A percentile compares a stretch with the other conserved stretches of the same genome.
Evolutionary conservation across 139 green algal species (phyloP).

Genomic region (Tetradesmus obliquus): DNA sequence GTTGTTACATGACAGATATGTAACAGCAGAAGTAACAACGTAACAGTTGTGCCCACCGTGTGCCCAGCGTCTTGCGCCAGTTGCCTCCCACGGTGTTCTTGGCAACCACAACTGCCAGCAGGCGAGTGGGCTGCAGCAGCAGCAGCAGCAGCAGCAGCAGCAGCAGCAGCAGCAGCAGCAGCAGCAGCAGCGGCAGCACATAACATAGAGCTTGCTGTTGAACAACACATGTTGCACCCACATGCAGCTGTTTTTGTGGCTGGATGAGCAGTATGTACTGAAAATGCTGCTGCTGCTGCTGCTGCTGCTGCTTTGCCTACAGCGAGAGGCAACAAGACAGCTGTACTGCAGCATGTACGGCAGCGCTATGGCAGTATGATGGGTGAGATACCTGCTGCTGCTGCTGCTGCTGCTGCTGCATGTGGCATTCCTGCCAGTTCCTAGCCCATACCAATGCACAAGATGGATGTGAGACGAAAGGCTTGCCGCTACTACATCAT

Average conservation of each 20-base stretch:
- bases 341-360: too few relatives aligned
- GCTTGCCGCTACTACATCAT: too few relatives aligned
- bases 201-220: too few relatives aligned
- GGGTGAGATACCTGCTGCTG: background rate
- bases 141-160: background rate
- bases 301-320: too few relatives aligned
- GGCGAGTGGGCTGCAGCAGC: conserved; percentile 66
- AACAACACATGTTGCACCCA: too few relatives aligned
- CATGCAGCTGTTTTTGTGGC: too few relatives aligned
- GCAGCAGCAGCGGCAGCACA: background rate
- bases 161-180: background rate
- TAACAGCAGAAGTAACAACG: background rate
- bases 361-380: background rate
- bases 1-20: background rate
- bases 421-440: background rate
- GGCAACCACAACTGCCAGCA: conserved; percentile 81
- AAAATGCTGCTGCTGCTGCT: too few relatives aligned
- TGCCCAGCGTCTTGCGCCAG: conserved; percentile 86
- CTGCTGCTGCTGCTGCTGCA: conserved; percentile 4
- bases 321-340: too few relatives aligned
- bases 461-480: too few relatives aligned
- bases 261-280: too few relatives aligned
- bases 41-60: conserved; percentile 35
- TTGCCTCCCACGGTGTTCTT: conserved; percentile 86
- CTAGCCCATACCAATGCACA: background rate